Evolutionary conservation across 2,329 filamentous ascomycete genomes (phyloP), one percentile per base, ranked within the genome.

Genomic region (Fusarium oxysporum): DNA sequence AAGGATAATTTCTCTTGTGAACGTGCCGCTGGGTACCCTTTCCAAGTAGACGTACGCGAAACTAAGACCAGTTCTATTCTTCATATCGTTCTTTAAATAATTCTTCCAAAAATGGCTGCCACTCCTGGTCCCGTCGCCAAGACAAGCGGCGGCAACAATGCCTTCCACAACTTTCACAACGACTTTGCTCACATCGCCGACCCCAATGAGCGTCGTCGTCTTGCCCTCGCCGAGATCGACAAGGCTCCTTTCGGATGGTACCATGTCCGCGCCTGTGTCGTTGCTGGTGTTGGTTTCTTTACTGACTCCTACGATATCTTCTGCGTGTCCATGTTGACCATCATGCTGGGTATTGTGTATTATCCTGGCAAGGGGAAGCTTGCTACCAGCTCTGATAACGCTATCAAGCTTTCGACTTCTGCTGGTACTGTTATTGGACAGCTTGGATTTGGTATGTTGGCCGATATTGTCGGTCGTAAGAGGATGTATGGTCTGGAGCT

Each of bases 261-360:
- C 80, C 93, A 96, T 79, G 89, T 95, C 65, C 89, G 93, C 44
- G 92, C 93, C 65, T 89, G 93, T 60, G 83, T 93, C 13, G 93
- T 96, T 30, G 93, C 93, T 35, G 93, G 94, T 77, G 92, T 96
- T 70, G 94, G 93, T 76, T 96, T 97, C 89, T 96, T 96, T 83
- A 96, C 93, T 21, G 94, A 96, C 80, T 92, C 92, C 6, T 96
- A 95, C 82, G 91, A 93, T 79, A 93, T 95, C 84, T 96, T 96
- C 81, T 91, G 92, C 78, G 92, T 92, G 75, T 92, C 91, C 72
- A 85, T 94, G 78, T 85, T 92, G 71, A 93, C 92, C 33, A 87
- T 89, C 71, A 94, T 95, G 92, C 81, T 95, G 56, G 93, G 93
- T 45, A 90, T 95, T 54, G 93, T 95, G 73, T 96, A 92, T 85